Base-by-base conservation (phyloP, 768 basidiomycete genomes). In the Hypholoma fasciculare region DNA sequence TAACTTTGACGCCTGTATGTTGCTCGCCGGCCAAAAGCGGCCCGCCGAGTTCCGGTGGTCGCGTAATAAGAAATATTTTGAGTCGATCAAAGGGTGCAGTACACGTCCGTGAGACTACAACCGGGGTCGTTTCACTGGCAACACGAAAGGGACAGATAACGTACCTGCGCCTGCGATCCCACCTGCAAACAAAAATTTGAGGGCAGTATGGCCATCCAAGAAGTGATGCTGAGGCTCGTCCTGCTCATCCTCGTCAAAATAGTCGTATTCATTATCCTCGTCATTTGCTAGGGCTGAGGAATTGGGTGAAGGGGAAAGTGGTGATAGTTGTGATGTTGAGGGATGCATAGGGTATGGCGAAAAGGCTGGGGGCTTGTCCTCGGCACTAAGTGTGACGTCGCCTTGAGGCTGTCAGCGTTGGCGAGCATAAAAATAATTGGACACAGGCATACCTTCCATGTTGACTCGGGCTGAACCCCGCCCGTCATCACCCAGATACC, bases 31-130 rank as follows among this genome's bases (percentile, higher is more conserved):
- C 77, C 69, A 37, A 83, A 61, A 5, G 78, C 62, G 17, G 82
- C 66, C 85, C 87, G 19, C 85, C 84, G 23, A 89, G 80, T 66
- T 92, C 89, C 64, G 88, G 88, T 37, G 88, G 78, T 57, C 92
- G 82, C 23, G 97, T 98, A 61, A 98, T 98, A 57, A 99, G 82
- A 72, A 97, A 98, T 55, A 99, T 84, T 72, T 96, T 99, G 51
- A 99, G 79, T 54, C 97, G 87, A 76, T 99, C 97, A 63, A 98
- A 98, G 0, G 97, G 97, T 6, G 97, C 97, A 0, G 97, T 99
- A 59, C 93, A 95, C 46, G 96, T 92, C 64, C 97, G 83, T 13
- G 96, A 98, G 27, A 98, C 97, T 97, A 66, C 27, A 54, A 42
- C 37, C 19, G 36, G 39, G 37, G 20, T 27, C 50, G 53, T 17